Evolutionary conservation across 495 filamentous ascomycete genomes (phyloP).

Genomic region (Podospora pseudopauciseta): DNA sequence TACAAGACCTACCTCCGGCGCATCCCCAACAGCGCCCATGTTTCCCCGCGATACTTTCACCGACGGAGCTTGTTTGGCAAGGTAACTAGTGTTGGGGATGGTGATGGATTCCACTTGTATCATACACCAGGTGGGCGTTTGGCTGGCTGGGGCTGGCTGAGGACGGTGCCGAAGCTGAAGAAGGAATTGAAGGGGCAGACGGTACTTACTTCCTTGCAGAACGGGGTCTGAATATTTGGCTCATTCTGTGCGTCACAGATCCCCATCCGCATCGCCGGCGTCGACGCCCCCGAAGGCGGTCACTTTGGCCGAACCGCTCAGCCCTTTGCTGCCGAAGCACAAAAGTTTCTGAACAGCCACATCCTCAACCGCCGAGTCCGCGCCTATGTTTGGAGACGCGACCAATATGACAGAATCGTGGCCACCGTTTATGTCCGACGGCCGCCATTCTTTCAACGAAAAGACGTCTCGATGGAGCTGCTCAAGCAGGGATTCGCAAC

Average conservation of each 20-base stretch:
- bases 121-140: slow-evolving; percentile 88
- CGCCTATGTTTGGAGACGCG: slow-evolving; percentile 71
- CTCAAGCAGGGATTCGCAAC: slow-evolving; percentile 76
- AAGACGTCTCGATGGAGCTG: slow-evolving; percentile 89
- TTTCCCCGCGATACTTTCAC: slow-evolving; percentile 65
- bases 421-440: slow-evolving; percentile 75
- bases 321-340: slow-evolving; percentile 74
- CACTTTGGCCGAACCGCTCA: slow-evolving; percentile 90
- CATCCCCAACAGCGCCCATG: slow-evolving; percentile 67
- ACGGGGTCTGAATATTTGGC: neutral
- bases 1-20: slow-evolving; percentile 77
- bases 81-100: slow-evolving; percentile 94
- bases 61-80: slow-evolving; percentile 71
- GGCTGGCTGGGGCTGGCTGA: slow-evolving; percentile 87
- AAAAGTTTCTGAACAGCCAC: slow-evolving; percentile 70
- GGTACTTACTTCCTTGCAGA: slow-evolving; percentile 45
- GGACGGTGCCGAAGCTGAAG: slow-evolving; percentile 64
- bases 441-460: slow-evolving; percentile 56
- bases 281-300: slow-evolving; percentile 88
- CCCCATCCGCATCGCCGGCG: slow-evolving; percentile 79
- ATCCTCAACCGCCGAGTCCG: slow-evolving; percentile 72
- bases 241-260: slow-evolving; percentile 46
- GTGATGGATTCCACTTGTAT: slow-evolving; percentile 88
- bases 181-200: slow-evolving; percentile 71
- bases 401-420: slow-evolving; percentile 91